Evolutionary conservation across 2,329 filamentous ascomycete genomes (phyloP), one percentile per base, ranked within the genome.

Genomic region (Fusarium sp.): DNA sequence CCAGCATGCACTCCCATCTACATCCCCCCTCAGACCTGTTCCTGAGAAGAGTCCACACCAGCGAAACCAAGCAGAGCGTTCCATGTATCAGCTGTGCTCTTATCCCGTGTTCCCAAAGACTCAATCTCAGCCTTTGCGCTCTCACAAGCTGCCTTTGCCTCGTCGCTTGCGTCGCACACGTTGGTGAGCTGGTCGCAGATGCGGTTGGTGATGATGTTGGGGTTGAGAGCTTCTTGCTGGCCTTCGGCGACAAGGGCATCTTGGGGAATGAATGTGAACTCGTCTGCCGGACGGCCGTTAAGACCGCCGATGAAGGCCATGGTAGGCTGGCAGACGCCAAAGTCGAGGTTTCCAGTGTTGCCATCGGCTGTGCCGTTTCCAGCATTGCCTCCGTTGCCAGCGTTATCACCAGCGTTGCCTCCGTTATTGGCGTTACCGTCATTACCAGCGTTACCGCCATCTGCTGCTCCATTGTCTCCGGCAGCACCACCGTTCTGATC

Each of bases 161-260:
- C 88, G 26, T 81, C 83, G 75, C 89, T 89, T 54, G 90, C 90
- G 39, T 82, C 81, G 80, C 90, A 92, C 38, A 90, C 88, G 79
- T 91, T 92, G 75, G 79, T 85, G 61, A 92, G 84, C 81, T 91
- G 88, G 78, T 92, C 90, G 79, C 88, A 90, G 77, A 92, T 88
- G 65, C 89, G 86, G 84, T 91, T 91, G 77, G 89, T 91, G 82
- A 92, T 92, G 83, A 92, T 92, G 81, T 88, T 87, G 58, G 90
- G 90, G 86, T 92, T 92, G 45, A 92, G 82, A 10, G 90, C 89
- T 76, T 92, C 90, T 73, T 88, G 80, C 79, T 92, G 90, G 61
- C 77, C 76, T 75, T 88, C 81, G 68, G 87, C 85, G 60, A 91
- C 85, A 18, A 87, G 79, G 10, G 87, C 81, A 76, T 92, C 90